Evolutionary conservation across 2,329 filamentous ascomycete species (phyloP), one percentile per base, ranked within the genome.

Genomic region (Emergomyces pasteurianus): DNA sequence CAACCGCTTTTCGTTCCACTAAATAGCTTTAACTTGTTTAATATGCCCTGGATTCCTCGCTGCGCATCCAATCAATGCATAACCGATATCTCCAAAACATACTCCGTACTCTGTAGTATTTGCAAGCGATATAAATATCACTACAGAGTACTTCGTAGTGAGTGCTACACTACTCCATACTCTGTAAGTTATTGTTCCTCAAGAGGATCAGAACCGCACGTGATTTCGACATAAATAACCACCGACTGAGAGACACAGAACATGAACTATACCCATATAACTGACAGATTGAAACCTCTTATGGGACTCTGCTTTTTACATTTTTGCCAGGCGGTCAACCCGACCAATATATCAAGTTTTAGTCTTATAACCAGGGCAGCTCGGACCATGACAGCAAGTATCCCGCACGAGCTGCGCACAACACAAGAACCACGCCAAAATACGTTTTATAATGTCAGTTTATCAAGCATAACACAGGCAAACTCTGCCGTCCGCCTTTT

Each of bases 401-500:
- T 76, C 53, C 75, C 77, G 23, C 89, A 94, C 69, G 77, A 87
- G 62, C 83, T 90, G 65, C 82, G 89, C 59, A 95, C 90, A 12
- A 86, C 87, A 2, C 74, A 81, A 46, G 87, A 94, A 70, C 88
- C 87, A 49, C 84, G 90, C 61, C 83, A 88, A 61, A 76, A 81
- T 63, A 82, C 82, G 18, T 74, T 91, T 7, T 82, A 89, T 70
- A 74, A 75, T 2, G 86, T 90, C 18, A 80, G 77, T 3, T 69
- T 95, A 10, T 77, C 78, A 50, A 74, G 79, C 49, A 81, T 95
- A 58, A 77, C 83, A 26, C 75, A 84, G 62, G 78, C 90, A 65
- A 92, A 90, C 71, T 76, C 83, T 23, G 79, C 78, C 1, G 81
- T 92, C 62, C 83, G 88, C 43, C 72, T 90, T n/a, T 80, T 92